Conservation (phyloP, 2,329 filamentous ascomycete species). For the Sphaerostilbella broomeana region DNA sequence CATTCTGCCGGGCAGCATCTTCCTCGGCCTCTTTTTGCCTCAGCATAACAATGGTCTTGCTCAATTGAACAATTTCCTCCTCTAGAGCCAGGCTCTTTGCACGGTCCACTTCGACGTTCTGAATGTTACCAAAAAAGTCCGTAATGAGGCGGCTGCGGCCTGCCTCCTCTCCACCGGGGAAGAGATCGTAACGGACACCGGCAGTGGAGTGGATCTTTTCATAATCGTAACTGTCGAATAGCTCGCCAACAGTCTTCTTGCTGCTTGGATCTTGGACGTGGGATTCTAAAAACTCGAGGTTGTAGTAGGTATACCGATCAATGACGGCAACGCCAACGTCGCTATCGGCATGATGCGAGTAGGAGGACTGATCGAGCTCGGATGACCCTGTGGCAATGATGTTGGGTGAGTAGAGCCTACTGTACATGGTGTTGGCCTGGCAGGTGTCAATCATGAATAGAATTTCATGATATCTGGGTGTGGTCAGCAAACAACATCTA, state of each 20-base stretch:
- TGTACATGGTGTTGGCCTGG: constrained; percentile 99
- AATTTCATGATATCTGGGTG: constrained; percentile 86
- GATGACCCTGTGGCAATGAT: constrained; percentile 97
- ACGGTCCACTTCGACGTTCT: constrained; percentile 85
- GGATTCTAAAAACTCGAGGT: constrained; percentile 90
- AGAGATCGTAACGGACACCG: constrained; percentile 91
- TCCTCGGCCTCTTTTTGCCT: constrained; percentile 43
- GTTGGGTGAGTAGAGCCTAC: constrained; percentile 94
- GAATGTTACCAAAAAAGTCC: constrained; percentile 97
- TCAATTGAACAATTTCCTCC: constrained; percentile 72
- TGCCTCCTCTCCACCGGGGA: constrained; percentile 71
- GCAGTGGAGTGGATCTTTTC: constrained; percentile 91
- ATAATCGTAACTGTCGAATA: constrained; percentile 95
- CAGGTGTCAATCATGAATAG: constrained; percentile 99
- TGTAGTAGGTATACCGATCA: constrained; percentile 97
- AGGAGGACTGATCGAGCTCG: constrained; percentile 91
- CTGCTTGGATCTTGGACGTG: constrained; percentile 79
- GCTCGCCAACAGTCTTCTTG: constrained; percentile 83
- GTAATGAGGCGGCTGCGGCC: constrained; percentile 78
- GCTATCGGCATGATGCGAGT: constrained; percentile 96
- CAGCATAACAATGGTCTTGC: constrained; percentile 55
- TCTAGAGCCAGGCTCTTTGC: constrained; percentile 52
- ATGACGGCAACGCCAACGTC: constrained; percentile 98
- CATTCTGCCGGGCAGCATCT: constrained; percentile 26
- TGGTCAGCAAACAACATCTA: too few relatives aligned